phyloP scores from a whole-genome alignment of 345 rosid species.

The Clarkia xantiana region DNA sequence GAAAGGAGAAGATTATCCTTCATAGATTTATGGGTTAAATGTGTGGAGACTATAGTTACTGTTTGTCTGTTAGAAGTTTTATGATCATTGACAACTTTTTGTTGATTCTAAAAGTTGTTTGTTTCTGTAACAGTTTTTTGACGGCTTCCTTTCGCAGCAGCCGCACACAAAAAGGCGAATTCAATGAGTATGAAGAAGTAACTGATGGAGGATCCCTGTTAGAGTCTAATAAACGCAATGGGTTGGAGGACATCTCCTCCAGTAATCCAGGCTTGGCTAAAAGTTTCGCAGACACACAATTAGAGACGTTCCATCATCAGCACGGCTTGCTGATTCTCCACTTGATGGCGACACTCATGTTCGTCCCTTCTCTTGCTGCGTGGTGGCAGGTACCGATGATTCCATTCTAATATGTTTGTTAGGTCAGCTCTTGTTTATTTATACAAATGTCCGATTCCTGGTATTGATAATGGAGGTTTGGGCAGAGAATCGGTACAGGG shows the following conservation, averaged over 20 bases:
- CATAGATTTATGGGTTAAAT: no score
- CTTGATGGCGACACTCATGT: constrained; percentile 69
- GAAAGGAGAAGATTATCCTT: no score
- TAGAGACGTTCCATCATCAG: constrained; percentile 66
- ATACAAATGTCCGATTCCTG: neutral
- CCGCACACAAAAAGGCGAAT: constrained; percentile 34
- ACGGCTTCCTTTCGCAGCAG: constrained; percentile 55
- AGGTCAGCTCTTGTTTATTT: neutral
- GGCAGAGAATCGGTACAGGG: constrained; percentile 74
- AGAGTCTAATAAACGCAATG: constrained; percentile 24
- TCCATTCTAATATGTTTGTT: neutral
- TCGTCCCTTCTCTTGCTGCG: constrained; percentile 75
- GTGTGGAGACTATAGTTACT: no score
- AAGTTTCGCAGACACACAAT: constrained; percentile 63
- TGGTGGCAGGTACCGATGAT: constrained; percentile 69
- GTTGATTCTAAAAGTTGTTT: constrained; percentile 16
- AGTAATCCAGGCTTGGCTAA: constrained; percentile 27
- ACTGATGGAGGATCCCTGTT: constrained; percentile 26
- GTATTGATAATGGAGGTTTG: constrained; percentile 1
- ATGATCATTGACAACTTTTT: neutral
- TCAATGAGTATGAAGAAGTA: constrained; percentile 23
- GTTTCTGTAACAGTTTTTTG: constrained; percentile 41
- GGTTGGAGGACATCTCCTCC: constrained; percentile 24
- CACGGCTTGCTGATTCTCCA: constrained; percentile 77
- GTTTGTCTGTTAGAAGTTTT: neutral